These are phyloP conservation scores for Bipolaris victoriae DNA, from an alignment of 2,329 filamentous ascomycete species.

Conservation along the genomic window DNA sequence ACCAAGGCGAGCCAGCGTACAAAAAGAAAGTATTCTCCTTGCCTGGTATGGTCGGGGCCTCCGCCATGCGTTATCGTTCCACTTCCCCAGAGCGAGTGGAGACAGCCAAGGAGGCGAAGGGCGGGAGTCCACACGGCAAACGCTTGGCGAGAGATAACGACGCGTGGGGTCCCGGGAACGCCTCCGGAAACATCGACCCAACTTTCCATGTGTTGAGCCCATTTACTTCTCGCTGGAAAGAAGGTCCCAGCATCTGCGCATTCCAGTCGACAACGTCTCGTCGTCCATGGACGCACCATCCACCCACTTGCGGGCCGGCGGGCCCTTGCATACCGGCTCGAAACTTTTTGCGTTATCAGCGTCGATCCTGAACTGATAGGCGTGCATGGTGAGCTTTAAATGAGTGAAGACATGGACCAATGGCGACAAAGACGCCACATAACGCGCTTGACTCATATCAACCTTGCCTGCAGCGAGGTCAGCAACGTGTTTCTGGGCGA, in stretches of 20 bases:
- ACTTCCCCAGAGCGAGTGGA: conserved; percentile 23
- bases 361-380: conserved; percentile 31
- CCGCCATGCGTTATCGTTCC: conserved; percentile 33
- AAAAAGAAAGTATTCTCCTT: conserved; percentile 21
- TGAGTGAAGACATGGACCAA: conserved; percentile 47
- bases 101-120: conserved; percentile 27
- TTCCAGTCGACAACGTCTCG: conserved; percentile 47
- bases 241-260: conserved; percentile 46
- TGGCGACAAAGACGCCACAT: conserved; percentile 32
- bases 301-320: conserved; percentile 42
- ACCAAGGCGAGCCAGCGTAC: background rate
- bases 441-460: conserved; percentile 25
- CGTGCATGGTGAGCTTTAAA: conserved; percentile 45
- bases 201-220: background rate
- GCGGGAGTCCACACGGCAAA: conserved; percentile 27
- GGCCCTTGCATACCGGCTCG: conserved; percentile 18
- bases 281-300: conserved; percentile 35
- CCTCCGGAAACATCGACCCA: background rate
- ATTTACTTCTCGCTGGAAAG: conserved; percentile 12
- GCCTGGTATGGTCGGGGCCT: conserved; percentile 23
- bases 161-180: conserved; percentile 19
- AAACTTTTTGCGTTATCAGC: conserved; percentile 20
- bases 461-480: conserved; percentile 19
- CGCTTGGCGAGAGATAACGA: conserved; percentile 43
- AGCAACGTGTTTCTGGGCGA: conserved; percentile 30